A percentile compares a stretch with the other conserved stretches of the same genome.
Conservation (phyloP, 2,329 filamentous ascomycete genomes). For the Diaporthe sp. region DNA sequence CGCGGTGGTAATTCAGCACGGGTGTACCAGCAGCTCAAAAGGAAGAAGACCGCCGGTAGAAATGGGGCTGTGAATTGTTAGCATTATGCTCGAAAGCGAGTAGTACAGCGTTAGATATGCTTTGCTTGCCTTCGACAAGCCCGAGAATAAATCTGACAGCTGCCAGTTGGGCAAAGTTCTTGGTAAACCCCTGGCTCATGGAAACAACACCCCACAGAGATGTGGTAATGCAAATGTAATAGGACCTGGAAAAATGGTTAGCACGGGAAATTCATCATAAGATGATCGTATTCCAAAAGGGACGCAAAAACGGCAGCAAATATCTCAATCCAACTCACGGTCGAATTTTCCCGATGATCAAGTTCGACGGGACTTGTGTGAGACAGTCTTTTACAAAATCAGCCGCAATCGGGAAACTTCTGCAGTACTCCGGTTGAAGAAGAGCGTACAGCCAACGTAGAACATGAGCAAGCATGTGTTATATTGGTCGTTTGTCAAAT, state of each 20-base stretch:
- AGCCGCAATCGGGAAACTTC: background rate
- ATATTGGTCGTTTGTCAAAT: conserved; percentile 1
- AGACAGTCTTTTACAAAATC: background rate
- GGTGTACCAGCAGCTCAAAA: conserved; percentile 56
- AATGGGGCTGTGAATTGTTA: background rate
- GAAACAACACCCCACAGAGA: conserved; percentile 47
- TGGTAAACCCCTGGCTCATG: conserved; percentile 51
- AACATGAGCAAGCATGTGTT: conserved; percentile 15
- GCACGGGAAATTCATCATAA: background rate
- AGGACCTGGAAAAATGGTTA: background rate
- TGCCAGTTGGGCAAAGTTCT: conserved; percentile 43
- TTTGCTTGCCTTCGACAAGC: conserved; percentile 1
- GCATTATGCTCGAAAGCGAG: background rate
- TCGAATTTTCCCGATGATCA: conserved; percentile 14
- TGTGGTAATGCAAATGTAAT: conserved; percentile 44
- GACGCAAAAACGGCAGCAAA: background rate
- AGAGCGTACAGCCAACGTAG: conserved; percentile 9
- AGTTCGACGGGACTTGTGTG: conserved; percentile 2
- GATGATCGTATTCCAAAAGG: background rate
- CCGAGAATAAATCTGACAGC: conserved; percentile 42
- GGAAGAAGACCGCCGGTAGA: conserved; percentile 6
- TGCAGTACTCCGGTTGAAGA: background rate
- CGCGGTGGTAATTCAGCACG: conserved; percentile 52
- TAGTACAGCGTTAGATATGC: background rate
- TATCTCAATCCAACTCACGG: background rate